These are phyloP conservation scores for Penicillium sp. DNA, from an alignment of 2,329 filamentous ascomycete species.

Conservation along the genomic window DNA sequence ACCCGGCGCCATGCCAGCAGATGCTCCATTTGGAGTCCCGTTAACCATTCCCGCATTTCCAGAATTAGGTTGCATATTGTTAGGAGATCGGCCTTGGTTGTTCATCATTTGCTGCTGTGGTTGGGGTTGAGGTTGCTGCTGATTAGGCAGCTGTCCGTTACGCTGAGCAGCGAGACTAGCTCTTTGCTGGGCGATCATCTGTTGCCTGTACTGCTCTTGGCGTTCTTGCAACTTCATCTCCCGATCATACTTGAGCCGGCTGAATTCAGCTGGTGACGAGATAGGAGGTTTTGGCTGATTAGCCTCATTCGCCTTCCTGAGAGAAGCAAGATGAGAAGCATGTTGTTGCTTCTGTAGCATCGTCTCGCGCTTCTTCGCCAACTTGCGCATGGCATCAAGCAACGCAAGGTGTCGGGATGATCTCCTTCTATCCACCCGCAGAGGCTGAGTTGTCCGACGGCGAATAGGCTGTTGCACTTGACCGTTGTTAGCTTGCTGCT, in stretches of 20 bases:
- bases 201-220: conserved; percentile 64
- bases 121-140: conserved; percentile 36
- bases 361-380: conserved; percentile 92
- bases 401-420: conserved; percentile 85
- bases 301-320: conserved; percentile 78
- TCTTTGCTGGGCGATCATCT: conserved; percentile 62
- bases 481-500: conserved; percentile 55
- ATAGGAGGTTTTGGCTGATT: conserved; percentile 62
- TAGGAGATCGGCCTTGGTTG: conserved; percentile 43
- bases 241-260: conserved; percentile 82
- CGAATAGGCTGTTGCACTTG: conserved; percentile 60
- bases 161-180: conserved; percentile 51
- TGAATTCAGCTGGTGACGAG: conserved; percentile 88
- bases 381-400: conserved; percentile 92
- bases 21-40: conserved; percentile 48
- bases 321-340: conserved; percentile 72
- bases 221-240: conserved; percentile 69
- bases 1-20: conserved; percentile 49
- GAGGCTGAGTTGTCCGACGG: conserved; percentile 73
- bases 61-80: conserved; percentile 42
- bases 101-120: conserved; percentile 35
- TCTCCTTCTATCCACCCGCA: conserved; percentile 83
- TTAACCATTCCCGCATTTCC: conserved; percentile 41
- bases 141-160: conserved; percentile 46
- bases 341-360: conserved; percentile 86